Evolutionary conservation across 352 stramenopile genomes (phyloP), one percentile per base, ranked within the genome.

Genomic region (Saprolegnia parasitica): DNA sequence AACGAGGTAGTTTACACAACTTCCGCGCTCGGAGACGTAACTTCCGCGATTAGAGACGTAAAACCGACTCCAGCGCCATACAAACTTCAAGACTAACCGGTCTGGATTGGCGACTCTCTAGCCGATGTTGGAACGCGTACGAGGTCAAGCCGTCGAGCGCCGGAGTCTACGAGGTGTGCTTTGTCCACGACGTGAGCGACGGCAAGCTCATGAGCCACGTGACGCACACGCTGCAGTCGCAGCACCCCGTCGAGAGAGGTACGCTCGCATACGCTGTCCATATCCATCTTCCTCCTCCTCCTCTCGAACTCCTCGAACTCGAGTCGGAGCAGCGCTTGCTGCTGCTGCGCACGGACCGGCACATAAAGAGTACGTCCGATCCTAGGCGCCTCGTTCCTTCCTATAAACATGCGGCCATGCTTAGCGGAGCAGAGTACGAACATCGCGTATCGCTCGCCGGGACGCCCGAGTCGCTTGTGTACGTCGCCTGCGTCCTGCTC

Each of bases 161-260:
- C n/a, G 85, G 85, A 18, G 65, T 90, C 4, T 71, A 89, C 58
- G 80, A 93, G 39, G 67, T 93, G 46, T 93, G 85, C 68, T 93
- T 93, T 56, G 75, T 83, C 29, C 91, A 93, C 73, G 71, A 81
- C 58, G 81, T 91, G 72, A 75, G 77, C 67, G 77, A 89, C 56
- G 79, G 78, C 15, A 91, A 91, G 71, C 72, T 93, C 49, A 81
- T 93, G 72, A 93, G 81, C 11, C 85, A 93, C 60, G 85, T 93
- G 60, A 93, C 83, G 11, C 88, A 90, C 56, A 88, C 81, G 32
- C 60, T 93, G 35, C 75, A 91, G 71, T 93, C 85, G 21, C 85
- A 93, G 60, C 85, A 93, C 71, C 85, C 85, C 0, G 83, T 93
- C 3, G 77, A 90, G 60, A 79, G 84, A 87, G 80, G 84, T 91